Evolutionary conservation across 1,284 basidiomycete genomes (phyloP), one percentile per base, ranked within the genome.

Genomic region (Pascua guehoae): DNA sequence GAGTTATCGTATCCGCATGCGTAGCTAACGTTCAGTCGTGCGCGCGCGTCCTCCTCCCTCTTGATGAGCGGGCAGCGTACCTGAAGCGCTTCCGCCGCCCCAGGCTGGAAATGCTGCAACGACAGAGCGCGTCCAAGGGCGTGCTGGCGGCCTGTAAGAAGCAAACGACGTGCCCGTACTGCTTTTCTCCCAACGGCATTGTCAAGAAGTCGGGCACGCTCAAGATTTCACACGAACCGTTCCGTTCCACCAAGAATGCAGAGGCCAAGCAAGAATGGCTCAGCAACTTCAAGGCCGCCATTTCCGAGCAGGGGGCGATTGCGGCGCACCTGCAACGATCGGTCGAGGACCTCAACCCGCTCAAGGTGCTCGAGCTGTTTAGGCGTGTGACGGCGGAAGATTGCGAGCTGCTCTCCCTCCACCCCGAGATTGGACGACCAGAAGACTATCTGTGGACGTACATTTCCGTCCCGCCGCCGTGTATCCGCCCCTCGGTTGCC

Each of bases 361-460:
- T 98, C 64, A 93, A 94, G 74, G 92, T 93, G 5, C 80, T 98
- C 54, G 92, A 95, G 73, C 80, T 99, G 51, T 98, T 99, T 79
- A 87, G 87, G 71, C 82, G 91, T 54, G 91, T 99, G 68, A 91
- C 92, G 1, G 88, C 93, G 57, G 94, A 95, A 86, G 96, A 99
- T 69, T 96, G 92, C 73, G 96, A 98, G 76, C 80, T 99, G 48
- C 82, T 99, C 10, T 94, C 95, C 1, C 79, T 98, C 53, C 86
- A 90, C 61, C 96, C 96, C 3, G 84, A 86, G 37, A 88, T 87
- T 69, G 94, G 94, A 53, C 81, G 96, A 54, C 96, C 96, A 2
- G 96, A 99, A 79, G 89, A 98, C 73, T 98, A 95, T 72, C 86
- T 99, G 57, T 99, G 96, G 96, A 95, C 98, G 76, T 98, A 98